Evolutionary conservation across 2,329 filamentous ascomycete species (phyloP).

Genomic region (Pestalotiopsis sp.): DNA sequence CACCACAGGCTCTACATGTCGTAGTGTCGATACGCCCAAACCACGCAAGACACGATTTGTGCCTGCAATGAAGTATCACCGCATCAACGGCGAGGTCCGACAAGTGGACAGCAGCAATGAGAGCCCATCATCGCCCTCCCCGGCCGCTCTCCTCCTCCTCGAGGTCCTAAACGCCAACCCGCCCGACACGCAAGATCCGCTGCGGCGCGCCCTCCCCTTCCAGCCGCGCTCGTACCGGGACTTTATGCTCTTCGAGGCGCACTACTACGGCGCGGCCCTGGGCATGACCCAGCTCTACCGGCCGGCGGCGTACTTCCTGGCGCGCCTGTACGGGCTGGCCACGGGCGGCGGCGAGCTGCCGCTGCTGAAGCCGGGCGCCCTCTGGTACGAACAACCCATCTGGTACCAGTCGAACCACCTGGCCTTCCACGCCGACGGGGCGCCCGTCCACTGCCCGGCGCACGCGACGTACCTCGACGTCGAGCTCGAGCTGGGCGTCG

Average conservation of each 20-base stretch:
- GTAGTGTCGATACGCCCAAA: background rate
- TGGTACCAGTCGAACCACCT: slow-evolving; percentile 30
- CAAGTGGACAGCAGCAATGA: background rate
- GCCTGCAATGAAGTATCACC: slow-evolving; percentile 22
- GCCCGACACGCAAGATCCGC: slow-evolving; percentile 20
- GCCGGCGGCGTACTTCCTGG: slow-evolving; percentile 15
- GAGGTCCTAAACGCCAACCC: slow-evolving; percentile 21
- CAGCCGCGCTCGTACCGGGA: slow-evolving; percentile 29
- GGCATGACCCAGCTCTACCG: slow-evolving; percentile 23
- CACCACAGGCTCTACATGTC: background rate
- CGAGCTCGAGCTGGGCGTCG: slow-evolving; percentile 27
- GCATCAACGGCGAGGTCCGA: slow-evolving; percentile 18
- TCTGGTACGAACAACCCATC: slow-evolving; percentile 26
- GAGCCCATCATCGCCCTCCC: background rate
- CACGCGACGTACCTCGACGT: slow-evolving; percentile 26
- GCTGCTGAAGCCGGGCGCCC: slow-evolving; percentile 20
- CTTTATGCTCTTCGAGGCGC: slow-evolving; percentile 30
- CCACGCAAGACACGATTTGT: background rate
- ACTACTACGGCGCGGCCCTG: slow-evolving; percentile 24
- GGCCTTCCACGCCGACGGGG: slow-evolving; percentile 25
- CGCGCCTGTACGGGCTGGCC: slow-evolving; percentile 13
- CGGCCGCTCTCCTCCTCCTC: slow-evolving; percentile 12
- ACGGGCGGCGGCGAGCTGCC: slow-evolving; percentile 22
- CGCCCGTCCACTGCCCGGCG: slow-evolving; percentile 19
- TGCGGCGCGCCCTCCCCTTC: slow-evolving; percentile 24